Evolutionary conservation across 2,329 filamentous ascomycete genomes (phyloP).

Genomic region (Stagonosporopsis tanaceti): DNA sequence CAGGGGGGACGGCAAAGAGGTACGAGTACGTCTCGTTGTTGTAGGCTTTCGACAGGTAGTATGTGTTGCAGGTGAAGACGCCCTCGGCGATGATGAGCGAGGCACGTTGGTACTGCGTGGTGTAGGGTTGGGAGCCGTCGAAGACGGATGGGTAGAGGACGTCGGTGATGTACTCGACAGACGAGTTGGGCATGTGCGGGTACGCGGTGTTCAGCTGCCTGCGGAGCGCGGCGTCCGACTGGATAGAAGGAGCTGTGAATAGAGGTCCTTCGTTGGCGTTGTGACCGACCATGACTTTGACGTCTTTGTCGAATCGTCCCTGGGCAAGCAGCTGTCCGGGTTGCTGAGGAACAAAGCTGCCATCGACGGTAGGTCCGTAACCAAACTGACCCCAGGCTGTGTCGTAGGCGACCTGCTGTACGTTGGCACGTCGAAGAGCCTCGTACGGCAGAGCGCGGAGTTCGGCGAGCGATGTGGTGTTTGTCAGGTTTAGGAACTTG

Average conservation of each 20-base stretch:
- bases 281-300: conserved; percentile 51
- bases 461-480: conserved; percentile 45
- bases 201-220: conserved; percentile 35
- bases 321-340: conserved; percentile 47
- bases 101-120: conserved; percentile 53
- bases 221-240: conserved; percentile 41
- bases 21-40: conserved; percentile 60
- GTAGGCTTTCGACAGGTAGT: conserved; percentile 58
- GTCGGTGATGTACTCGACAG: conserved; percentile 53
- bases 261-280: conserved; percentile 56
- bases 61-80: conserved; percentile 61
- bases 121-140: conserved; percentile 58
- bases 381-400: conserved; percentile 44
- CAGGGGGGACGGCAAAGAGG: conserved; percentile 62
- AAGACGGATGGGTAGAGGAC: conserved; percentile 61
- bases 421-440: conserved; percentile 46
- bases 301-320: conserved; percentile 47
- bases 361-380: conserved; percentile 48
- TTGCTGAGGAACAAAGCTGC: conserved; percentile 42
- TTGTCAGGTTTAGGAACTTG: conserved; percentile 42
- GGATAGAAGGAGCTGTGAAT: conserved; percentile 53
- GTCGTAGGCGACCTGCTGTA: conserved; percentile 40
- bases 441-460: conserved; percentile 43
- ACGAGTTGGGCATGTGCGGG: conserved; percentile 40
- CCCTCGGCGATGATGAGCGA: conserved; percentile 55